These are phyloP conservation scores for Mortierella hygrophila DNA, from an alignment of 192 early-diverging fungal species.

Conservation along the genomic window DNA sequence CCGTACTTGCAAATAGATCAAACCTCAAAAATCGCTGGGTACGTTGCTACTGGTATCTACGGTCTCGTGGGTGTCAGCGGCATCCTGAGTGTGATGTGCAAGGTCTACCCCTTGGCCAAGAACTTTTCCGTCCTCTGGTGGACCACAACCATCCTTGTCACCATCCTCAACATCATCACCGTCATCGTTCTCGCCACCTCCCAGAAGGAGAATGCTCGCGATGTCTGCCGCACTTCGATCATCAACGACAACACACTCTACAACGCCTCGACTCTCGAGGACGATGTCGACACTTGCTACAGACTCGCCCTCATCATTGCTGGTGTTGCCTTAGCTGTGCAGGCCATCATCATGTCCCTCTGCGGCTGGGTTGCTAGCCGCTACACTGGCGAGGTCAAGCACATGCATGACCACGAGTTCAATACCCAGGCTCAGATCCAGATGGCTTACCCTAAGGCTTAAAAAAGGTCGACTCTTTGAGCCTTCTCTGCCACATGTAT, in stretches of 20 bases:
- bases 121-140: conserved; percentile 43
- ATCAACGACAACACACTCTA: background rate
- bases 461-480: background rate
- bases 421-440: conserved; percentile 6
- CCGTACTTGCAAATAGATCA: background rate
- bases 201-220: background rate
- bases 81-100: conserved; percentile 16
- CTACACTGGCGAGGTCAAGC: conserved; percentile 20
- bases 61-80: conserved; percentile 21
- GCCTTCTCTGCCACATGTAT: background rate
- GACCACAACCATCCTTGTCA: conserved; percentile 8
- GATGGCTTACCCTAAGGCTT: background rate
- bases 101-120: conserved; percentile 27
- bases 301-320: background rate
- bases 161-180: conserved; percentile 9
- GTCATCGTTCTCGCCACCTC: conserved; percentile 1
- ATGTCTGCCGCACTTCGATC: background rate
- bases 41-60: conserved; percentile 15
- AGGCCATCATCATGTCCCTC: conserved; percentile 19
- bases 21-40: conserved; percentile 10
- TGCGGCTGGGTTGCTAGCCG: conserved; percentile 30
- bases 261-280: background rate
- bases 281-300: conserved; percentile 26
- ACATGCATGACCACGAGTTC: conserved; percentile 18
- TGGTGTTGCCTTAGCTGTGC: conserved; percentile 2